Evolutionary conservation across 306 rosid genomes (phyloP), one percentile per base, ranked within the genome.

Genomic region (Senna siamea): DNA sequence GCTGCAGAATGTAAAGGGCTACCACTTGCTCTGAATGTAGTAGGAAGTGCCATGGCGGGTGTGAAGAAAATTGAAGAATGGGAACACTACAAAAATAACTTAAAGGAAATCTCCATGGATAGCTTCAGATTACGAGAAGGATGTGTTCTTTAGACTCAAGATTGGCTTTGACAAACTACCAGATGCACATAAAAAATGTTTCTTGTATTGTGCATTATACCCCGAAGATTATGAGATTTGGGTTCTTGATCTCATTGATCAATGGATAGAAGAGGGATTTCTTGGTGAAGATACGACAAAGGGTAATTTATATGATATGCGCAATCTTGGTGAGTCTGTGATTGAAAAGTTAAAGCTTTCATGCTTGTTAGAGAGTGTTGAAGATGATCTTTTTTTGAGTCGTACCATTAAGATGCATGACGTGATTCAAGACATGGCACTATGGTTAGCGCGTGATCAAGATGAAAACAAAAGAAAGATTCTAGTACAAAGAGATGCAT

Each of bases 121-220:
- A 47, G 5, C 20, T 20, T 10, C 38, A 34, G 50, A 44, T 55
- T 6, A 30, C 2, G 69, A 50, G 13, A 3, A 51, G 2, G 18
- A 55, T 8, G 82, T 78, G 4, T 78, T 72, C 18, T 6, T 6
- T 7, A 58, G 65, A 4, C 69, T 78, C 0, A 47, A 55, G 48
- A 56, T 72, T 32, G 72, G 82, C 41, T 72, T 32, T 6, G 74
- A 78, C 26, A 72, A 14, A 8, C 22, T 78, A 30, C 70, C 64
- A 2, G 30, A 66, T 23, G 73, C 55, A 5, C 69, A 72, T 10
- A 55, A 12, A 56, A 22, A 0, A 0, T 78, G 82, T 14, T 78
- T 78, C 54, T 7, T 64, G 5, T 72, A 38, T 5, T 63, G 51
- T 7, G 23, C 69, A 5, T 0, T 40, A 9, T 63, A n/a, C 51